Evolutionary conservation across 805 yeast genomes (phyloP).

Genomic region (Candida coquimbonensis): DNA sequence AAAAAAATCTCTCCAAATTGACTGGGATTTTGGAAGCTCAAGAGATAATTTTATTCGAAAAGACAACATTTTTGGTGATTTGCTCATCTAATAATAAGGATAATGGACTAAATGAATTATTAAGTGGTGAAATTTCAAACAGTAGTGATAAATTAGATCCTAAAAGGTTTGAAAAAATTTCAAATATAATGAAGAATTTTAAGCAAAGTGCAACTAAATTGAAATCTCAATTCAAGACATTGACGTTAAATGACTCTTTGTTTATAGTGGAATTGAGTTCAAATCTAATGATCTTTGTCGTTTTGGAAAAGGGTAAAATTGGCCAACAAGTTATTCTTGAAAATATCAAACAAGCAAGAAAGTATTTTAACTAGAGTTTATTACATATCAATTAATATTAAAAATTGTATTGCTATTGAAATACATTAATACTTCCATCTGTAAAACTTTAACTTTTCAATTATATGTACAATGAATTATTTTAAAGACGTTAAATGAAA

Average conservation of each 20-base stretch:
- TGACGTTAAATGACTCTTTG: conserved; percentile 55
- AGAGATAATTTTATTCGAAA: conserved; percentile 87
- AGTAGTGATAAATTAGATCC: conserved; percentile 52
- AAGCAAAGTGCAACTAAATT: conserved; percentile 87
- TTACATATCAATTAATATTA: no score
- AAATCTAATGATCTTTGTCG: conserved; percentile 56
- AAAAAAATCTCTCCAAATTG: conserved; percentile 65
- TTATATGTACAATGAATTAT: no score
- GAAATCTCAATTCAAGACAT: conserved; percentile 73
- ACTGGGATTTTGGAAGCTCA: conserved; percentile 73
- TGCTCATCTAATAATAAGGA: conserved; percentile 32
- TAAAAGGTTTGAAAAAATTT: conserved; percentile 87
- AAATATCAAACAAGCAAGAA: conserved; percentile 50
- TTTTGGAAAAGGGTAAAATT: conserved; percentile 34
- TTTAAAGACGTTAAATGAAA: no score
- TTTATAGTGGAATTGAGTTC: conserved; percentile 52
- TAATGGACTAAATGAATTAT: not conserved
- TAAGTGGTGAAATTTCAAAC: conserved; percentile 5
- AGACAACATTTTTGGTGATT: conserved; percentile 74
- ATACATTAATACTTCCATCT: no score
- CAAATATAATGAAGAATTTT: conserved; percentile 88
- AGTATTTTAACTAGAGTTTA: conserved; percentile 22
- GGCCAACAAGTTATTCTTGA: conserved; percentile 39
- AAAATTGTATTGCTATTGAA: no score
- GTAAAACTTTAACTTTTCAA: no score